These are phyloP conservation scores for Torulaspora indica DNA, from an alignment of 805 yeast genomes.

Conservation along the genomic window DNA sequence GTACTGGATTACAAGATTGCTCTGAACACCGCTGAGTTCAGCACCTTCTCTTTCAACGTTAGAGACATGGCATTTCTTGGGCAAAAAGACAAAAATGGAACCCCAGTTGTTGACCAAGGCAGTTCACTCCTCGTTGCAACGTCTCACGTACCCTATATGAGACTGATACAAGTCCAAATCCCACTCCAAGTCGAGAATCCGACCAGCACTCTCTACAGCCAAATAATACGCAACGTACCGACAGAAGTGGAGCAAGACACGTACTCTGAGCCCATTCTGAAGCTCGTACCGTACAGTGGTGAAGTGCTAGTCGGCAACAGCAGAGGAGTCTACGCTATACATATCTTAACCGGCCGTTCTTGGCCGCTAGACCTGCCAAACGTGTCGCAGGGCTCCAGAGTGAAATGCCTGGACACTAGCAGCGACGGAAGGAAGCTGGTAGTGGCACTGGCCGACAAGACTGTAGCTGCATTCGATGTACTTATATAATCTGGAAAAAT, in stretches of 20 bases:
- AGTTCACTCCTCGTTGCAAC: slow-evolving; percentile 56
- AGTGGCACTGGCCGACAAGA: slow-evolving; percentile 20
- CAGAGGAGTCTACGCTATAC: slow-evolving; percentile 29
- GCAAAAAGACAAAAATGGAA: not conserved
- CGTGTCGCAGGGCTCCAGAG: slow-evolving; percentile 29
- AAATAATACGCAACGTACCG: slow-evolving; percentile 27
- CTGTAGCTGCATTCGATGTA: slow-evolving; percentile 8
- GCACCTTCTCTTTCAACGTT: slow-evolving; percentile 51
- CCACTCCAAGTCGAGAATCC: slow-evolving; percentile 26
- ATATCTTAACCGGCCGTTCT: slow-evolving; percentile 27
- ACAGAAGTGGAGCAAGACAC: slow-evolving; percentile 29
- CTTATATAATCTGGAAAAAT: slow-evolving; percentile 2
- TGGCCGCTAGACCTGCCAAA: slow-evolving; percentile 32
- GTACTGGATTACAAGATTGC: slow-evolving; percentile 39
- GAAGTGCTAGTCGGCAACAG: slow-evolving; percentile 31
- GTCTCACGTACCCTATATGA: slow-evolving; percentile 72
- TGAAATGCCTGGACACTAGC: slow-evolving; percentile 25
- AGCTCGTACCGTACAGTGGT: slow-evolving; percentile 12
- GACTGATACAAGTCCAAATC: slow-evolving; percentile 53
- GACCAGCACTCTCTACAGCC: slow-evolving; percentile 23
- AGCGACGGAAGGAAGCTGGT: slow-evolving; percentile 11
- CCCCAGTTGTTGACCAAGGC: slow-evolving; percentile 1
- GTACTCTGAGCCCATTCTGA: slow-evolving; percentile 31
- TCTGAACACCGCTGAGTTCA: slow-evolving; percentile 68
- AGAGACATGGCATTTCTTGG: slow-evolving; percentile 21